Base-by-base conservation (phyloP, 208 protist species). In the Sergeia podlipaevii region DNA sequence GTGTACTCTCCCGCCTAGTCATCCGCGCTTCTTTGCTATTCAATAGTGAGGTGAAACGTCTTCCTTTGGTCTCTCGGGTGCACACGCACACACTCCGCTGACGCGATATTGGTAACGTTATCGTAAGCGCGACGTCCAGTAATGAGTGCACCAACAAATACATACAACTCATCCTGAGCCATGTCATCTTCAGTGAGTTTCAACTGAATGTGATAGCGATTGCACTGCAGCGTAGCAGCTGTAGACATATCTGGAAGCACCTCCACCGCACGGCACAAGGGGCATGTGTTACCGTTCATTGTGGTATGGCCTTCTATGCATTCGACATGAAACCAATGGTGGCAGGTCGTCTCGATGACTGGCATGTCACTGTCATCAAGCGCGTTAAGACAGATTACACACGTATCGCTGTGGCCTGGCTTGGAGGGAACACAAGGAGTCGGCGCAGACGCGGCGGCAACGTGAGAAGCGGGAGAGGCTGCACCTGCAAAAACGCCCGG, bases 301-400 rank as follows among this genome's bases (percentile, higher is more conserved):
- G 36, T 8, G 33, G 60, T 60, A 56, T 70, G 67, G 30, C 77
- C 66, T 56, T 74, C 60, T 10, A 84, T 78, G 60, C 82, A 90
- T 23, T 70, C 55, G 1, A 84, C 82, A 44, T 90, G 82, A 34
- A 85, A 85, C 44, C 61, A 77, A 42, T 85, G 82, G n/a, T 68
- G 49, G 55, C 82, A 90, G 21, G 13, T 52, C n/a, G 75, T 80
- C 46, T 70, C 51, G 8, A 85, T 57, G n/a, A 78, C 64, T 4
- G 74, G 68, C 26, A 38, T 46, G 10, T 61, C 68, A 45, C 68
- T 55, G 7, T 11, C 26, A 3, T 38, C 53, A 4, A 90, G 54
- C 0, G 49, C 34, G 26, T 64, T 59, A 2, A 85, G 60, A 26
- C 82, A 90, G 30, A 84, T 77, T 6, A 57, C 45, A 46, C 82